A percentile compares a stretch with the other conserved stretches of the same genome.
Conservation (phyloP, 108 stramenopile genomes). For the Cyclotella baltica region DNA sequence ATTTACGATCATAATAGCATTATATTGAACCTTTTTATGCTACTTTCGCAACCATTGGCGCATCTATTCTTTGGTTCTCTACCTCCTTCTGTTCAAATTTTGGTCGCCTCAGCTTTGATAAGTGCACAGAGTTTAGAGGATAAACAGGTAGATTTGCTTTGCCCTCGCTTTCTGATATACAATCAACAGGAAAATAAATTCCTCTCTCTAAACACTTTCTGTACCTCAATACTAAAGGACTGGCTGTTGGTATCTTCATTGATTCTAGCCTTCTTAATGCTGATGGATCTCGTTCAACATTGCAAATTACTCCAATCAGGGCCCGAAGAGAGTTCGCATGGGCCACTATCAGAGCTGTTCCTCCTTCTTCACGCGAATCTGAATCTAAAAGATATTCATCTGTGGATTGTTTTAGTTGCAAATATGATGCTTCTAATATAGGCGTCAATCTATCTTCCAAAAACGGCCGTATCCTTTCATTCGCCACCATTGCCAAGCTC, state of each 20-base stretch:
- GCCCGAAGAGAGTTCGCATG: constrained; percentile 71
- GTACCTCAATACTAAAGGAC: constrained; percentile 56
- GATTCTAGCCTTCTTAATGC: constrained; percentile 57
- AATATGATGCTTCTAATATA: constrained; percentile 39
- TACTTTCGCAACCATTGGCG: too few relatives aligned
- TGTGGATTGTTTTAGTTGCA: background rate
- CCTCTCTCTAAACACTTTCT: constrained; percentile 14
- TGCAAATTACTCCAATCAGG: constrained; percentile 62
- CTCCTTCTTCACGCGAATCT: constrained; percentile 25
- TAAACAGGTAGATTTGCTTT: constrained; percentile 28
- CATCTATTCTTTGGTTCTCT: too few relatives aligned
- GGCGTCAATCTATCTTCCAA: constrained; percentile 55
- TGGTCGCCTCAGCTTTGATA: background rate
- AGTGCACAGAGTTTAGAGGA: constrained; percentile 23
- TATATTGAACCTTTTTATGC: too few relatives aligned
- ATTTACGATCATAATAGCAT: too few relatives aligned
- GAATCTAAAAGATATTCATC: background rate
- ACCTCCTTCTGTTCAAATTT: background rate
- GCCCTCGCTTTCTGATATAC: constrained; percentile 3
- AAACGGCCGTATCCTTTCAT: constrained; percentile 60
- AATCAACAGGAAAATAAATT: constrained; percentile 26
- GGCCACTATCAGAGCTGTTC: constrained; percentile 63
- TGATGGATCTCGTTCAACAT: constrained; percentile 55
- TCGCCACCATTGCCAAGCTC: constrained; percentile 62
- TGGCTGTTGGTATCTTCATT: constrained; percentile 61